Conservation (phyloP, 1,139 yeast genomes). For the Groenewaldozyma sp. region DNA sequence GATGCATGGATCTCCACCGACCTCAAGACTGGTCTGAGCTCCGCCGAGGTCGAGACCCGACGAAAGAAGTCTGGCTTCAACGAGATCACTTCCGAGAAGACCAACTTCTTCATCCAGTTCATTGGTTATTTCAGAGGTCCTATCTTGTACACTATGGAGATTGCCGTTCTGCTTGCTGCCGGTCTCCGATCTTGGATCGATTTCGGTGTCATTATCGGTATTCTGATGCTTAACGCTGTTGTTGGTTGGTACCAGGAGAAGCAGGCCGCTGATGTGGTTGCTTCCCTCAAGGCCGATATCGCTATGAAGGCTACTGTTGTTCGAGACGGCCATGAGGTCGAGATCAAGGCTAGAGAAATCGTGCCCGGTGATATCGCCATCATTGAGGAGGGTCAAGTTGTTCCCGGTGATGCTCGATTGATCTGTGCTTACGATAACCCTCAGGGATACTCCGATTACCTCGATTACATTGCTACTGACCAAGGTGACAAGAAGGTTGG, state of each 20-base stretch:
- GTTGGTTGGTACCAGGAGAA: conserved; percentile 65
- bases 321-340: conserved; percentile 72
- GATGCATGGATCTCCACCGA: conserved; percentile 37
- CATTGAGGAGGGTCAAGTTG: conserved; percentile 90
- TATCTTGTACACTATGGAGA: conserved; percentile 61
- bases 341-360: conserved; percentile 69
- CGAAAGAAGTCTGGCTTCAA: conserved; percentile 56
- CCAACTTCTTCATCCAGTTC: conserved; percentile 49
- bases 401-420: conserved; percentile 91
- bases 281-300: conserved; percentile 84
- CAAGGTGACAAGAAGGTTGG: conserved; percentile 37
- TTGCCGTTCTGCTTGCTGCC: conserved; percentile 57
- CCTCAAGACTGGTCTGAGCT: conserved; percentile 44
- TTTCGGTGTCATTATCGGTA: conserved; percentile 60
- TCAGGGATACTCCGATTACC: conserved; percentile 31
- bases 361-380: conserved; percentile 92
- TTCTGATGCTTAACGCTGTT: conserved; percentile 44
- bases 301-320: conserved; percentile 83
- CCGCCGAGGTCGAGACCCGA: conserved; percentile 46
- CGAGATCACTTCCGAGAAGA: conserved; percentile 55
- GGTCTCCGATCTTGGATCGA: conserved; percentile 67
- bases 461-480: conserved; percentile 31
- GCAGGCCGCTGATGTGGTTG: conserved; percentile 95
- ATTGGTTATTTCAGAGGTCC: conserved; percentile 58
- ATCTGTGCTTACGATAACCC: conserved; percentile 41